Base-by-base conservation (phyloP, 306 rosid genomes). In the Sicyos baderoa region DNA sequence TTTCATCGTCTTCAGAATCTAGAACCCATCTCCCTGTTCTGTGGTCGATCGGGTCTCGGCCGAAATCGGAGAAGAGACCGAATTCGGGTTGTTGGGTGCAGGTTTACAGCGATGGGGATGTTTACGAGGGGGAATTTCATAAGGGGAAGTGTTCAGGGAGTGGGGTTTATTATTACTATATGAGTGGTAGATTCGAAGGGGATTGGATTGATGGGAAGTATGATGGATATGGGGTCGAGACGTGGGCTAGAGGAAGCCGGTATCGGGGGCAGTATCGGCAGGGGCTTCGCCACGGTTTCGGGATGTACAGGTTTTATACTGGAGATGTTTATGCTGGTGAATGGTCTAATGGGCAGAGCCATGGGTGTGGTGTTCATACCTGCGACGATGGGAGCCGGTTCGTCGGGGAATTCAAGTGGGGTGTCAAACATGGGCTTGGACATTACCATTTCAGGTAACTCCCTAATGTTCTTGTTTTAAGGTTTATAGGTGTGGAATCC, bases 101-200 rank as follows among this genome's bases (percentile, higher is more conserved):
- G 84, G 88, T 77, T 0, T 88, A 86, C 18, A 80, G 91, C 18
- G 90, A 93, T 83, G 97, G 97, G 1, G 99, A 93, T 79, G 87
- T 90, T 22, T 93, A 93, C 53, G 99, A 93, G 62, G 99, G 99
- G 4, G 99, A 93, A 64, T 90, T 93, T 72, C 96, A 93, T 16
- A 82, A 81, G 74, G 97, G 99, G 0, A 82, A 86, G 87, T 93
- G 96, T 48, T 88, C 96, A 0, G 99, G 99, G 22, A 90, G 95
- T 52, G 99, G 97, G 12, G 99, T 93, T 29, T 93, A 93, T 75
- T 88, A 88, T 76, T 93, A 93, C 69, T 86, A 84, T 48, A 90
- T 88, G 96, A 93, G 99, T 78, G 99, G 99, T 79, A 84, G 96
- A 79, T 93, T 84, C 42, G 99, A 93, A 40, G 99, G 99, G 19